A percentile compares a stretch with the other conserved stretches of the same genome.
Conservation (phyloP, 768 basidiomycete genomes). For the Termitomyces sp. region DNA sequence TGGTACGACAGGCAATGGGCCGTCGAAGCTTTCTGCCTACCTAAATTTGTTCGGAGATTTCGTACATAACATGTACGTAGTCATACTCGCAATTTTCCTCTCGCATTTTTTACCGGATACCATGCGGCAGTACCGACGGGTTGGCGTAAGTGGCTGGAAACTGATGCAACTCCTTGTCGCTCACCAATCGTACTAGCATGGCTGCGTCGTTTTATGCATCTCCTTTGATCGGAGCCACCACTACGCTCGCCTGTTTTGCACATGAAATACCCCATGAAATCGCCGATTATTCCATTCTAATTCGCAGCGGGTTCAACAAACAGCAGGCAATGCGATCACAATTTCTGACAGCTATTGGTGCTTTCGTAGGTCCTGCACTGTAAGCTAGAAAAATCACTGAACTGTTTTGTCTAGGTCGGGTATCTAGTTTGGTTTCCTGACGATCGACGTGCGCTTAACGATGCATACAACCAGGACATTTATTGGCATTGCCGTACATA, state of each 20-base stretch:
- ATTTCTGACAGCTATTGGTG: constrained; percentile 87
- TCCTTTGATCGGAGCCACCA: constrained; percentile 88
- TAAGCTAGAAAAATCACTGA: constrained; percentile 11
- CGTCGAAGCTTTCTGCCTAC: constrained; percentile 86
- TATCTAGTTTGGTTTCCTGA: constrained; percentile 12
- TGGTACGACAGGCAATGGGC: constrained; percentile 34
- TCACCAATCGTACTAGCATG: constrained; percentile 48
- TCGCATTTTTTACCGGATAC: constrained; percentile 8
- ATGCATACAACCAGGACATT: constrained; percentile 52
- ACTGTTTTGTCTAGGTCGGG: constrained; percentile 33
- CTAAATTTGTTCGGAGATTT: constrained; percentile 92
- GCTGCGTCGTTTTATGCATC: constrained; percentile 97
- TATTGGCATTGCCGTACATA: constrained; percentile 83
- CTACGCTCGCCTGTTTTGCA: constrained; percentile 91
- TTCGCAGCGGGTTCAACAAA: constrained; percentile 88
- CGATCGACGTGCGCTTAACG: not conserved
- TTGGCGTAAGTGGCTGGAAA: constrained; percentile 49
- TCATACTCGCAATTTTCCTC: constrained; percentile 5
- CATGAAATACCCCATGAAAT: constrained; percentile 97
- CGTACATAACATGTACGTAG: constrained; percentile 82
- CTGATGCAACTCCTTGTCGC: not conserved
- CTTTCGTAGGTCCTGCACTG: constrained; percentile 62
- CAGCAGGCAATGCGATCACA: constrained; percentile 90
- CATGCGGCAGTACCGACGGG: constrained; percentile 71
- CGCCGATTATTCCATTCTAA: constrained; percentile 92